Evolutionary conservation across 2,329 filamentous ascomycete species (phyloP).

Genomic region (Bertia moriformis): DNA sequence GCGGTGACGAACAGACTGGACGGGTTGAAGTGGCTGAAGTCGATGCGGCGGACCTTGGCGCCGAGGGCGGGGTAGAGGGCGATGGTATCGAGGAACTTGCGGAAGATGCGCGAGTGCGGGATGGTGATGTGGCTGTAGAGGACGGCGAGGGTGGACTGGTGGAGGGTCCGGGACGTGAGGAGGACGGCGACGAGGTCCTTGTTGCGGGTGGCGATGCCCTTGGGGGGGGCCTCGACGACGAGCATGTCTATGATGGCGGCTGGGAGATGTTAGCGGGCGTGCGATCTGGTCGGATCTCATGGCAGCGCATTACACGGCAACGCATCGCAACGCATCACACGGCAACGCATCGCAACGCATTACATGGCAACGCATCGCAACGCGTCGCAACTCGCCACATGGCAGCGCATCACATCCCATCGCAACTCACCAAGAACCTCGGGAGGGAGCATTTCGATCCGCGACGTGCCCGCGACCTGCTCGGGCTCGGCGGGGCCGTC

Average conservation of each 20-base stretch:
- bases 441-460: constrained; percentile 52
- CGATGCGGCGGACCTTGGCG: constrained; percentile 62
- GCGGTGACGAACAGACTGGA: constrained; percentile 62
- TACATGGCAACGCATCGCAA: neutral
- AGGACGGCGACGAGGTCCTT: constrained; percentile 64
- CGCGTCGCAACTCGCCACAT: constrained; percentile 1
- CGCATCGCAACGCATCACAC: no score
- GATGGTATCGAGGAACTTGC: constrained; percentile 63
- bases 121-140: constrained; percentile 71
- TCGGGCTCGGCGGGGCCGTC: constrained; percentile 16
- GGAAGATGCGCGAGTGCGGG: constrained; percentile 70
- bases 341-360: neutral
- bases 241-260: constrained; percentile 63
- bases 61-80: constrained; percentile 53
- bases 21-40: constrained; percentile 78
- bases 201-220: constrained; percentile 63
- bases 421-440: constrained; percentile 59
- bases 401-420: constrained; percentile 2
- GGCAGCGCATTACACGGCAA: no score
- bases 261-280: no score
- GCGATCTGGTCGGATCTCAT: no score
- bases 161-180: constrained; percentile 58
- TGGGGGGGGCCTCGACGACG: constrained; percentile 59
- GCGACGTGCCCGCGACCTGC: constrained; percentile 30
- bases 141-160: constrained; percentile 58